These are phyloP conservation scores for Hymenoscyphus repandus DNA, from an alignment of 2,329 filamentous ascomycete species.

Conservation along the genomic window DNA sequence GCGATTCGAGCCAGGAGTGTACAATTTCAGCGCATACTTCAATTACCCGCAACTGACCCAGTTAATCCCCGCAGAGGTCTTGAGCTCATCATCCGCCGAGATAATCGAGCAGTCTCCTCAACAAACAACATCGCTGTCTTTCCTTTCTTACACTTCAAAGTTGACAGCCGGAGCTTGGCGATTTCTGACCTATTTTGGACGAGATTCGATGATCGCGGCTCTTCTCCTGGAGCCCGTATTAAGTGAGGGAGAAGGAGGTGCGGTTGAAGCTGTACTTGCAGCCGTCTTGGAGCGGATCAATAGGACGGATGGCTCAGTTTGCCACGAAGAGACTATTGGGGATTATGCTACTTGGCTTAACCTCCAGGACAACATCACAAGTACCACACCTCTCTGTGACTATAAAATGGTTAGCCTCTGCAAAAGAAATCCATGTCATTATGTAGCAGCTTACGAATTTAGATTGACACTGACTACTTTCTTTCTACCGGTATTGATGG, in stretches of 20 bases:
- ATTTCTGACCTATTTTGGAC: slow-evolving; percentile 62
- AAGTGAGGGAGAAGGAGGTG: slow-evolving; percentile 47
- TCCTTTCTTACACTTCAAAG: slow-evolving; percentile 59
- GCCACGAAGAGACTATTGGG: slow-evolving; percentile 61
- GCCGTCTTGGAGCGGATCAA: slow-evolving; percentile 58
- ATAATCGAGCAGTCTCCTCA: slow-evolving; percentile 34
- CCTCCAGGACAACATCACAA: slow-evolving; percentile 45
- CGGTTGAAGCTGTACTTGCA: slow-evolving; percentile 56
- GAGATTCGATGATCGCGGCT: slow-evolving; percentile 58
- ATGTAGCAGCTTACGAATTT: slow-evolving; percentile 15
- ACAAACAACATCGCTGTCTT: slow-evolving; percentile 50
- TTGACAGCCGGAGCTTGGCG: slow-evolving; percentile 60
- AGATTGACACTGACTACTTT: slow-evolving; percentile 58
- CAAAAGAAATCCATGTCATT: no score
- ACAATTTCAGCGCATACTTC: slow-evolving; percentile 53
- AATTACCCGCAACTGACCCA: slow-evolving; percentile 58
- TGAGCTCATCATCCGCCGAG: slow-evolving; percentile 42
- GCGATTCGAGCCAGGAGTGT: slow-evolving; percentile 47
- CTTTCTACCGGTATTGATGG: slow-evolving; percentile 49
- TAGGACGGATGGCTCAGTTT: slow-evolving; percentile 52
- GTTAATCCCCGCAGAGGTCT: slow-evolving; percentile 42
- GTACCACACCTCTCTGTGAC: slow-evolving; percentile 48
- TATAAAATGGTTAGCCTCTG: slow-evolving; percentile 46
- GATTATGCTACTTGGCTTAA: slow-evolving; percentile 61
- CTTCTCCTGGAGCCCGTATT: slow-evolving; percentile 54